Base-by-base conservation (phyloP, 257 asterid genomes). In the Solanum pennellii region DNA sequence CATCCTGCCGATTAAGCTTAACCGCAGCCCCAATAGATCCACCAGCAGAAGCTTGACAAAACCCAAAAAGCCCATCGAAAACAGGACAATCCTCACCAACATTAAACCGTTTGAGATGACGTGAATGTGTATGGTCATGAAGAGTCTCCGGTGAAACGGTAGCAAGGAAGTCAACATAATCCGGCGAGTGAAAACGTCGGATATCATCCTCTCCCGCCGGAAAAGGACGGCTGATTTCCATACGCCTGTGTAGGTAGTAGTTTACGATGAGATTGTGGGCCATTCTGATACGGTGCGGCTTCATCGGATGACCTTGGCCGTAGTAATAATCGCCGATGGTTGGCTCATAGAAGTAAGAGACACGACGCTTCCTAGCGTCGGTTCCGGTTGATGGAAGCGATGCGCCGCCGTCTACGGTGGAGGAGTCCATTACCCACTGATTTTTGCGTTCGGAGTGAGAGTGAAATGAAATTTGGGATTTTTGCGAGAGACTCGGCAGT, bases 81-180 rank as follows among this genome's bases (percentile, higher is more conserved):
- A 88, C 90, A 27, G 90, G 90, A 56, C 90, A 88, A 71, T 88
- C 90, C 71, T 88, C 90, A 49, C 90, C 90, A 29, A 88, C 90
- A 45, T 88, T 88, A 44, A 86, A 88, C 23, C 90, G 52, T 75
- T 86, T 88, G n/a, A 88, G 89, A 45, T 88, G 90, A 74, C 90
- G 90, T 44, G 88, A 86, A 79, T 88, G 90, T 9, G 90, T 86
- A 74, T 86, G 90, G 84, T 88, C 90, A 73, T 86, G 90, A 20
- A 88, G 72, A 7, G 90, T 69, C n/a, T 88, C 90, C 31, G 90
- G 90, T 18, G 88, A 82, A 86, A 88, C 90, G 56, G 90, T 86
- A 41, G 90, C 35, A 16, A 88, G 85, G 42, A 88, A 88, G 41
- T 88, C 90, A 25, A 88, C 90, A 29, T 88, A 88, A 29, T 88